Base-by-base conservation (phyloP, 73 alveolate species). In the Tetrahymena elliotti region DNA sequence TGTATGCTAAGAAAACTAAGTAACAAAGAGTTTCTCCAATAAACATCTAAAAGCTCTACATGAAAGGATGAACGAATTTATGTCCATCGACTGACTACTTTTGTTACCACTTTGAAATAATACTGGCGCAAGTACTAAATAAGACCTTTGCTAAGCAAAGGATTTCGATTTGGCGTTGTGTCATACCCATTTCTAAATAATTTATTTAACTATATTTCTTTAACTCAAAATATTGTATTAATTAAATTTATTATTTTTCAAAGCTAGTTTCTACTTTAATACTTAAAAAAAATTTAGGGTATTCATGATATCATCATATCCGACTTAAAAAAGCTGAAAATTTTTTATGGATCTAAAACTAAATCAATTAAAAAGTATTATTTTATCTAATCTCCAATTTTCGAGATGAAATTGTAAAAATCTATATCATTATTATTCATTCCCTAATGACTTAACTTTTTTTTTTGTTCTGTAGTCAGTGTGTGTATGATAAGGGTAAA, bases 31-130 rank as follows among this genome's bases (percentile, higher is more conserved):
- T 36, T 95, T 97, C 98, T 12, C 98, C 98, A 20, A 93, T 39
- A 47, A 97, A 97, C 98, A 97, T 97, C 2, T 93, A 84, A 24
- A 97, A 31, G 16, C 96, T 93, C 54, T 97, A 93, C 35, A 95
- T 83, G 95, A 96, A 97, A 40, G 98, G 98, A 96, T 98, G 99
- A 52, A 95, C 83, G 96, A 93, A 98, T 37, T 52, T 36, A 18
- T 31, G 88, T 38, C 97, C 97, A 41, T 94, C 95, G 0, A 68
- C 94, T 35, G 33, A 35, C n/a, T 93, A 52, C 37, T 94, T 94
- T 84, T 94, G 84, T 40, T 94, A 92, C 36, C 83, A 94, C 82
- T 94, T 94, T 84, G 93, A 94, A 33, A 88, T 68, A 24, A 68
- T 3, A 18, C 88, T 68, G 1, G 88, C 16, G 88, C 88, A 68